Conservation (phyloP, 31 red algal genomes). For the Odonthalia washingtoniensis region DNA sequence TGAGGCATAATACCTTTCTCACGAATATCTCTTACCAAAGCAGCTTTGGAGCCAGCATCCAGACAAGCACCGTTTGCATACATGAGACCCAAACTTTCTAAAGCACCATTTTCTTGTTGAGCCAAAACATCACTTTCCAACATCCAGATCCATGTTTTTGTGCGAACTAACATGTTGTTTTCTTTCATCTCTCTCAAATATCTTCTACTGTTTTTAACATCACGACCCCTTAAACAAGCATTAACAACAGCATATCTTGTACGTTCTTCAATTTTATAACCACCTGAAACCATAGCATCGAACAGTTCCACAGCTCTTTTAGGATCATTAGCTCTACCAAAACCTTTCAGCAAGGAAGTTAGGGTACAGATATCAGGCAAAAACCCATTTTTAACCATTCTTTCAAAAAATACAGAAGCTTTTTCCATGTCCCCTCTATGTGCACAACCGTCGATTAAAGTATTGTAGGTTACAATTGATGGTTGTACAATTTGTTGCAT, state of each 20-base stretch:
- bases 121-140: conserved; percentile 60
- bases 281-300: conserved; percentile 78
- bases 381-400: conserved; percentile 72
- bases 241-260: conserved; percentile 81
- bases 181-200: conserved; percentile 64
- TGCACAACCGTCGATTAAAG: conserved; percentile 83
- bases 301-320: conserved; percentile 73
- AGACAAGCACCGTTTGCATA: conserved; percentile 36
- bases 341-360: conserved; percentile 78
- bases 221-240: conserved; percentile 77
- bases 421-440: conserved; percentile 81
- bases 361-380: conserved; percentile 77
- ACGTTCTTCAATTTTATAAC: conserved; percentile 70
- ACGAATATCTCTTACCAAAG: conserved; percentile 47
- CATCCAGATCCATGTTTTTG: conserved; percentile 69
- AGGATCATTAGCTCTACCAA: conserved; percentile 72
- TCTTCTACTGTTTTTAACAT: conserved; percentile 47
- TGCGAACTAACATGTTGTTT: conserved; percentile 48
- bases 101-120: conserved; percentile 61
- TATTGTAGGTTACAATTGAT: conserved; percentile 84
- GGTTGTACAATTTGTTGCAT: conserved; percentile 79
- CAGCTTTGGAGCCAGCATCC: conserved; percentile 36
- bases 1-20: conserved; percentile 53
- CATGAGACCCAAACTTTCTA: conserved; percentile 54
- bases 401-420: conserved; percentile 70